Conservation (phyloP, 2,329 filamentous ascomycete genomes). For the Xylariaceae sp. region DNA sequence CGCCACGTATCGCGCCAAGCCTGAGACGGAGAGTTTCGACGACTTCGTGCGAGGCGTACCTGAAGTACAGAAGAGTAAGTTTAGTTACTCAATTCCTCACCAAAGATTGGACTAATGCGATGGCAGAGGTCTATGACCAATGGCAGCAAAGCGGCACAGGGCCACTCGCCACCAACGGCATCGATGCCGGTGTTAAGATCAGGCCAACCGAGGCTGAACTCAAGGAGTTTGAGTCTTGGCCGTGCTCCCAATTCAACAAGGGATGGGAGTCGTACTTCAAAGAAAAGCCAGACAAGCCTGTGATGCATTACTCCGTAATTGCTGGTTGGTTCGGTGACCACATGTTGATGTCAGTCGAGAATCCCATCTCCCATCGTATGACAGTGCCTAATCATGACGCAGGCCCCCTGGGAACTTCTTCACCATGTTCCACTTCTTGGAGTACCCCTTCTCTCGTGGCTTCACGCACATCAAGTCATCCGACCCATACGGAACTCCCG, state of each 20-base stretch:
- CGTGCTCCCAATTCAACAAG: slow-evolving; percentile 66
- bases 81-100: neutral
- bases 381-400: slow-evolving; percentile 6
- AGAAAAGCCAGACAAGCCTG: slow-evolving; percentile 78
- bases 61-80: slow-evolving; percentile 60
- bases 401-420: slow-evolving; percentile 77
- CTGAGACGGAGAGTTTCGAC: slow-evolving; percentile 72
- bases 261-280: slow-evolving; percentile 83
- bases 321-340: slow-evolving; percentile 61
- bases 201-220: slow-evolving; percentile 66
- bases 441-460: slow-evolving; percentile 73
- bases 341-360: slow-evolving; percentile 46
- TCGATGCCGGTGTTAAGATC: slow-evolving; percentile 76
- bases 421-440: slow-evolving; percentile 78
- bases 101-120: no score
- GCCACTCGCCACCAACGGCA: slow-evolving; percentile 72
- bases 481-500: slow-evolving; percentile 68
- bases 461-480: slow-evolving; percentile 66
- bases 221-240: slow-evolving; percentile 66
- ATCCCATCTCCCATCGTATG: neutral
- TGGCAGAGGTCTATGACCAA: slow-evolving; percentile 61
- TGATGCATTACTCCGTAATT: slow-evolving; percentile 82
- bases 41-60: slow-evolving; percentile 74
- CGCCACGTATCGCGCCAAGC: slow-evolving; percentile 67
- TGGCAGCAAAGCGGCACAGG: slow-evolving; percentile 79